phyloP scores from a whole-genome alignment of 768 basidiomycete genomes.

The Sarcodon aspratus region DNA sequence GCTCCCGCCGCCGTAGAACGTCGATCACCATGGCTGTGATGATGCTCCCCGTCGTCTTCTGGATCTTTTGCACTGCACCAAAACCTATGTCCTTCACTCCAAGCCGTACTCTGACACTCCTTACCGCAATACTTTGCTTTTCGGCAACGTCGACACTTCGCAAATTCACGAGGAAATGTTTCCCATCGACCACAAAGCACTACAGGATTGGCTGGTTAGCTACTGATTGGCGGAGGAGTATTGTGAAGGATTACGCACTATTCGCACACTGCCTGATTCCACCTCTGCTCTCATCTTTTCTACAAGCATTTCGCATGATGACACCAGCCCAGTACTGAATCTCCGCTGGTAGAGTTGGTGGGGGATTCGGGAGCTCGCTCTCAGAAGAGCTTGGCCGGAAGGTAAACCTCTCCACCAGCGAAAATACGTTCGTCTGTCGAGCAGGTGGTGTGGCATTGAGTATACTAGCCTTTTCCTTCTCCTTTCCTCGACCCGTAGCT shows the following conservation, averaged over 20 bases:
- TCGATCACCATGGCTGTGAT: conserved; percentile 6
- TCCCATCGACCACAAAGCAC: conserved; percentile 98
- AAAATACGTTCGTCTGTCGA: conserved; percentile 85
- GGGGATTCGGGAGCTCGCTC: conserved; percentile 54
- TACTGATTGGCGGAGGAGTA: neutral
- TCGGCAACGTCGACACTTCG: conserved; percentile 89
- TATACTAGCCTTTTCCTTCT: conserved; percentile 27
- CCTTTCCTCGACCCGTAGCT: conserved; percentile 34
- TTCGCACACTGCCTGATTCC: conserved; percentile 98
- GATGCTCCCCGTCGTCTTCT: conserved; percentile 26
- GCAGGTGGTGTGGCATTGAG: conserved; percentile 6
- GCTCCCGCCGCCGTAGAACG: conserved; percentile 3
- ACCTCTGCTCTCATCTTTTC: conserved; percentile 88
- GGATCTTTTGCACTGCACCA: conserved; percentile 72
- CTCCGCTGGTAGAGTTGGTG: conserved; percentile 67
- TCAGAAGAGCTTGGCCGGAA: conserved; percentile 85
- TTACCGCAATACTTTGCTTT: conserved; percentile 99
- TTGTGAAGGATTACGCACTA: conserved; percentile 38
- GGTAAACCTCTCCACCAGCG: conserved; percentile 92
- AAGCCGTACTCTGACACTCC: conserved; percentile 92
- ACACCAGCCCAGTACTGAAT: conserved; percentile 99
- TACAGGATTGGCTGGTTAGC: conserved; percentile 15
- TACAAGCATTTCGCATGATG: conserved; percentile 99
- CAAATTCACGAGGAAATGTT: conserved; percentile 84
- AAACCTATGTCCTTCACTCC: conserved; percentile 93